A percentile compares a stretch with the other conserved stretches of the same genome.
These are phyloP conservation scores for Sporothrix phasma DNA, from an alignment of 2,329 filamentous ascomycete genomes.

Conservation along the genomic window DNA sequence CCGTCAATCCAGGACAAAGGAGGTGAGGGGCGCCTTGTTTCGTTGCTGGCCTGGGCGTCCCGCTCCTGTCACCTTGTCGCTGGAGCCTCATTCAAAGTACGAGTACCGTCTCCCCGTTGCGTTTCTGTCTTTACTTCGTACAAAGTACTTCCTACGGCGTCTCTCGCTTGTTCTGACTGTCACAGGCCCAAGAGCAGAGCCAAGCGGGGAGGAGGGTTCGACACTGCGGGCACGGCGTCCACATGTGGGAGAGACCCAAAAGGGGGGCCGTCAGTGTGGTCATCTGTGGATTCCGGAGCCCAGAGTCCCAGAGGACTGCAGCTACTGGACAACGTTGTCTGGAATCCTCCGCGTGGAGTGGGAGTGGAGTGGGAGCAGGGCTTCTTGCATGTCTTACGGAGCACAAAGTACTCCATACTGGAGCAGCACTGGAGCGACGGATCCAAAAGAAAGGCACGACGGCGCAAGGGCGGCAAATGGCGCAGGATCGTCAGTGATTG, in stretches of 20 bases:
- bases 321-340: no score
- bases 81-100: neutral
- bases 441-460: neutral
- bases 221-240: constrained; percentile 12
- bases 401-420: no score
- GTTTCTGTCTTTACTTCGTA: no score
- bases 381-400: no score
- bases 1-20: no score
- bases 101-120: no score
- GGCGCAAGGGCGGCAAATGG: neutral
- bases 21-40: neutral
- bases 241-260: neutral
- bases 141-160: no score
- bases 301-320: neutral
- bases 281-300: neutral
- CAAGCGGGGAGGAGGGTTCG: neutral
- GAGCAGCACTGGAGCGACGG: neutral
- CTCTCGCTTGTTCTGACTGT: neutral
- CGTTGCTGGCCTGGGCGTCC: neutral
- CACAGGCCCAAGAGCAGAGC: neutral
- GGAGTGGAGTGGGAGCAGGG: no score
- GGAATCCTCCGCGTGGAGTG: no score
- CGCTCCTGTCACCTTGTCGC: neutral
- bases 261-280: neutral
- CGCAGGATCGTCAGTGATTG: neutral